phyloP scores from a whole-genome alignment of 2,329 filamentous ascomycete species.

The Aspergillus eucalypticola region DNA sequence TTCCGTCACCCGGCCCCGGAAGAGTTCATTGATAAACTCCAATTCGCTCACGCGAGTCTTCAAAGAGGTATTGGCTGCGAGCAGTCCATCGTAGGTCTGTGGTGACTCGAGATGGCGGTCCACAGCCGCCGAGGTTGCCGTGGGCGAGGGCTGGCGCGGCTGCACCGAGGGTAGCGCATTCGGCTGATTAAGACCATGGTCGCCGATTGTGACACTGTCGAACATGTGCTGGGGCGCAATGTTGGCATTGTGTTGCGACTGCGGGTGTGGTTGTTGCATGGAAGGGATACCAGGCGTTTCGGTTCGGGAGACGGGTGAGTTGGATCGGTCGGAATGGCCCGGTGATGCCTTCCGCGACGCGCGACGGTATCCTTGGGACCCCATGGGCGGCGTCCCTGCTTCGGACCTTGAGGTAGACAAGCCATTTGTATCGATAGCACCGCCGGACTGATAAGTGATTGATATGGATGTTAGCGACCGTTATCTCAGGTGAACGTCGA shows the following conservation, averaged over 20 bases:
- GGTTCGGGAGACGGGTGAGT: slow-evolving; percentile 77
- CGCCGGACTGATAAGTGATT: slow-evolving; percentile 41
- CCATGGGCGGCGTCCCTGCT: slow-evolving; percentile 57
- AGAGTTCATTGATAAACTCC: slow-evolving; percentile 88
- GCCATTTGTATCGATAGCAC: slow-evolving; percentile 56
- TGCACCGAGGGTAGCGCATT: slow-evolving; percentile 54
- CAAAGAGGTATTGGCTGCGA: slow-evolving; percentile 79
- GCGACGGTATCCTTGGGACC: slow-evolving; percentile 61
- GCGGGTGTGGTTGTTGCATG: slow-evolving; percentile 49
- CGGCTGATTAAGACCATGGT: slow-evolving; percentile 64
- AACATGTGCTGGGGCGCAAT: slow-evolving; percentile 77
- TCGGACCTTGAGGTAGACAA: slow-evolving; percentile 59
- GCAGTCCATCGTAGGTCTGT: slow-evolving; percentile 76
- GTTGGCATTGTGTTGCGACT: slow-evolving; percentile 64
- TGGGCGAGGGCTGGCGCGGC: slow-evolving; percentile 60
- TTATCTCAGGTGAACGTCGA: slow-evolving; percentile 20
- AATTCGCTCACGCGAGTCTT: slow-evolving; percentile 94
- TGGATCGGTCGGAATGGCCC: slow-evolving; percentile 70
- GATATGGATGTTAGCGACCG: slow-evolving; percentile 26
- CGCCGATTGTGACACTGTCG: slow-evolving; percentile 67
- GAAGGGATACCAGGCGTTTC: slow-evolving; percentile 68
- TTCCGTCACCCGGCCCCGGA: slow-evolving; percentile 71
- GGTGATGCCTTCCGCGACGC: slow-evolving; percentile 71
- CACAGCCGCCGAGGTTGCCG: slow-evolving; percentile 58
- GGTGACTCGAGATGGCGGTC: slow-evolving; percentile 68